Evolutionary conservation across 202 grass and related monocot genomes (phyloP).

Genomic region (Schoenoplectus tabernaemontani): DNA sequence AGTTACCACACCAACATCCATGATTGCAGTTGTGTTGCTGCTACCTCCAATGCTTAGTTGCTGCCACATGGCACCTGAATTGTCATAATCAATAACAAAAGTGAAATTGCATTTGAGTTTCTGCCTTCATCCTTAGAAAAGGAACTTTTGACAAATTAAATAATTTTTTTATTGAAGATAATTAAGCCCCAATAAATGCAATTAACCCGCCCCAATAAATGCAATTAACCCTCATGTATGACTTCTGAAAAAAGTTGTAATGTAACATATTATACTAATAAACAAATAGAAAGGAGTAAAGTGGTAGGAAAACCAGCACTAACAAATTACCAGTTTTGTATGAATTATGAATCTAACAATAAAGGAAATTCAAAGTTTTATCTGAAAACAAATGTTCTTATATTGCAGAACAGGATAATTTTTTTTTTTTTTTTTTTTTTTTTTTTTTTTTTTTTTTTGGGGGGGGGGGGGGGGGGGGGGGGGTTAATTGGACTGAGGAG

Average conservation of each 20-base stretch:
- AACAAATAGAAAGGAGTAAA: neutral
- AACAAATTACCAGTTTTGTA: neutral
- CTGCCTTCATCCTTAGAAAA: neutral
- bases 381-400: too few relatives aligned
- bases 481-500: too few relatives aligned
- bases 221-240: too few relatives aligned
- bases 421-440: too few relatives aligned
- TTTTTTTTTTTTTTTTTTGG: too few relatives aligned
- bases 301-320: neutral
- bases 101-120: neutral
- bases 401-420: too few relatives aligned
- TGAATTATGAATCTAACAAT: neutral
- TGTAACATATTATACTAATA: neutral
- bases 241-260: neutral
- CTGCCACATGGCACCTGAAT: constrained; percentile 88
- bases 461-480: too few relatives aligned
- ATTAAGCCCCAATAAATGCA: neutral
- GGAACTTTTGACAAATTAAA: neutral
- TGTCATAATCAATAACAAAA: constrained; percentile 15
- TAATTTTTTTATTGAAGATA: neutral
- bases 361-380: too few relatives aligned
- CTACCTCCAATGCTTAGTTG: constrained; percentile 56
- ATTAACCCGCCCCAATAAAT: too few relatives aligned
- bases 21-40: constrained; percentile 39
- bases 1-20: constrained; percentile 34